phyloP scores from a whole-genome alignment of 1,284 basidiomycete species.

The Salmacisia buchloeana region DNA sequence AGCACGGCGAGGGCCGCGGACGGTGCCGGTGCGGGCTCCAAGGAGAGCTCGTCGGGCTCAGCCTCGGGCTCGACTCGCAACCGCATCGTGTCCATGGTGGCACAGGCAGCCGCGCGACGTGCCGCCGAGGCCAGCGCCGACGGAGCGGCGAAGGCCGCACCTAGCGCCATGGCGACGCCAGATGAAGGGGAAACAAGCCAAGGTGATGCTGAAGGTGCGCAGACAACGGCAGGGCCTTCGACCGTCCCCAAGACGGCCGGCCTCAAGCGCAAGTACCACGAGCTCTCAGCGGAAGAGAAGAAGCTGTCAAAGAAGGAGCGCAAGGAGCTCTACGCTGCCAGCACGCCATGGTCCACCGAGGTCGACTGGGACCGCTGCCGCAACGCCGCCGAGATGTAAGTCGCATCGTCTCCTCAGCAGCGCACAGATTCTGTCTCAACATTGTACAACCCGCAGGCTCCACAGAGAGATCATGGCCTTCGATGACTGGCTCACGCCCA shows the following conservation, averaged over 20 bases:
- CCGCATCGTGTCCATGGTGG: background rate
- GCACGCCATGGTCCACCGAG: conserved; percentile 71
- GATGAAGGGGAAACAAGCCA: too few relatives aligned
- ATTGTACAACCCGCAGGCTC: conserved; percentile 18
- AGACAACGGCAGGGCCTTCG: background rate
- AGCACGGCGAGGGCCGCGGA: too few relatives aligned
- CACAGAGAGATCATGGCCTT: conserved; percentile 59
- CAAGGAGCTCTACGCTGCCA: conserved; percentile 59
- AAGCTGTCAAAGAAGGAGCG: conserved; percentile 61
- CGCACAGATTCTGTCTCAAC: too few relatives aligned
- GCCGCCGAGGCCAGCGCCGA: background rate
- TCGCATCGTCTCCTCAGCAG: background rate
- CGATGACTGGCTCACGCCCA: conserved; percentile 79
- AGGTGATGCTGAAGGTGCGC: background rate
- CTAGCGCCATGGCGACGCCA: too few relatives aligned
- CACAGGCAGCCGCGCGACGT: background rate
- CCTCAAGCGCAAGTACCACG: conserved; percentile 35
- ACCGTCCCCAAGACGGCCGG: conserved; percentile 6
- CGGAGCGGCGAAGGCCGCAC: too few relatives aligned
- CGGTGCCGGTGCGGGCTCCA: too few relatives aligned
- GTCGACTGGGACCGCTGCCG: conserved; percentile 71
- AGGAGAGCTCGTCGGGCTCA: too few relatives aligned
- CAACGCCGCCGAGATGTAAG: conserved; percentile 60
- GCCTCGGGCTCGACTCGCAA: background rate
- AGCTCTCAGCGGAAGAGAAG: conserved; percentile 27